Evolutionary conservation across 2,329 filamentous ascomycete genomes (phyloP).

Genomic region (Xylaria sp.): DNA sequence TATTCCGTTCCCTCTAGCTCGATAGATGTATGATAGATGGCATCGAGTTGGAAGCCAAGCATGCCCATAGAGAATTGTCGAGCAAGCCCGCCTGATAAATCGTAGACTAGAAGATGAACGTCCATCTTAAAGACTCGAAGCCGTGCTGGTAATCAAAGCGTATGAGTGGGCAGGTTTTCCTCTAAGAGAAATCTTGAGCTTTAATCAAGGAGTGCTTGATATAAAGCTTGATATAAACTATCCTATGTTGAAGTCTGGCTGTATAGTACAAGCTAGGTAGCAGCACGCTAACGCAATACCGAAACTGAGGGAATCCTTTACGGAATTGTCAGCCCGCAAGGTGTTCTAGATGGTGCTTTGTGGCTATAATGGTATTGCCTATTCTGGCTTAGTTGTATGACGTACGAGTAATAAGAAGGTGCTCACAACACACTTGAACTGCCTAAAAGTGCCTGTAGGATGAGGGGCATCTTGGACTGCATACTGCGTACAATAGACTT

Average conservation of each 20-base stretch:
- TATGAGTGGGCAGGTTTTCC: background rate
- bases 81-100: slow-evolving; percentile 74
- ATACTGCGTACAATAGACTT: background rate
- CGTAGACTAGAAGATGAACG: slow-evolving; percentile 81
- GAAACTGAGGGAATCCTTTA: background rate
- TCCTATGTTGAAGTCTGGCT: background rate
- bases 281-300: slow-evolving; percentile 4
- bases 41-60: slow-evolving; percentile 77
- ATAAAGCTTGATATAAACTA: background rate
- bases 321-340: background rate
- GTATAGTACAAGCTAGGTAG: background rate
- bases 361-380: slow-evolving; percentile 23
- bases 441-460: too few species aligned
- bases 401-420: too few species aligned
- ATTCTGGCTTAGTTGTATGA: slow-evolving; percentile 19
- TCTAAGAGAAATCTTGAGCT: background rate
- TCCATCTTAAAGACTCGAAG: slow-evolving; percentile 64
- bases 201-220: background rate
- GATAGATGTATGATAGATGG: slow-evolving; percentile 94
- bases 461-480: too few species aligned
- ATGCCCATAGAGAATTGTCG: slow-evolving; percentile 65
- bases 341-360: slow-evolving; percentile 27
- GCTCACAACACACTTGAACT: too few species aligned
- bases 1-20: slow-evolving; percentile 88
- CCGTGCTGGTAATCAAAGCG: background rate